Base-by-base conservation (phyloP, 2,329 filamentous ascomycete species). In the Rhinocladiella similis region DNA sequence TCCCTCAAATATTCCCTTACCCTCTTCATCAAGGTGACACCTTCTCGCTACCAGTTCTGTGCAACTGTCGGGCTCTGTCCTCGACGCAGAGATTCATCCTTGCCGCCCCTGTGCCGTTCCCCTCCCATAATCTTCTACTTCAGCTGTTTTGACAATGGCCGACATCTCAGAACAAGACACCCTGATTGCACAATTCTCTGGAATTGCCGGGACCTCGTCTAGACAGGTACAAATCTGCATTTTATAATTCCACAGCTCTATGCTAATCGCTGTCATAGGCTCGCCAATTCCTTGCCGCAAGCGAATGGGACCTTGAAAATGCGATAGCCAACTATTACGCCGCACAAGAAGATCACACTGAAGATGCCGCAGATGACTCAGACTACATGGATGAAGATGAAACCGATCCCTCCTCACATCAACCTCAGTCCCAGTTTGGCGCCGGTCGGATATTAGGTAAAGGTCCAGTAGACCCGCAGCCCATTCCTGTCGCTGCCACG, bases 251-350 rank as follows among this genome's bases (percentile, higher is more conserved):
- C 16, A 3, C 6, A 20, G 1, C 39, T 9, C 35, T 53, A 38
- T 42, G 42, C 45, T 59, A 27, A 50, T 53, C 9, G 3, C 2
- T 43, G 18, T 50, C 36, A 16, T 60, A 91, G 88, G 88, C 88
- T 46, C 78, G 78, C 54, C 79, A 86, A 59, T 88, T 88, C 63
- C 83, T 93, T 6, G 76, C 78, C 19, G 80, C 81, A 35, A 85
- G 81, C 66, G 75, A 81, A 62, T 91, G 88, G 86, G 81, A 91
- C 66, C 73, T 90, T 42, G 77, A 81, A 62, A 74, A 78, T 9
- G 87, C 87, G 14, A 80, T 83, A 52, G 79, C 83, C 27, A 80
- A 83, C 49, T 89, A 80, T 74, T 90, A 83, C 67, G 72, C 73
- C 33, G 74, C 76, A 57, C 75, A 77, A 61, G 69, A 75, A 54